phyloP scores from a whole-genome alignment of 768 basidiomycete genomes.

The Tephrocybe sp. region DNA sequence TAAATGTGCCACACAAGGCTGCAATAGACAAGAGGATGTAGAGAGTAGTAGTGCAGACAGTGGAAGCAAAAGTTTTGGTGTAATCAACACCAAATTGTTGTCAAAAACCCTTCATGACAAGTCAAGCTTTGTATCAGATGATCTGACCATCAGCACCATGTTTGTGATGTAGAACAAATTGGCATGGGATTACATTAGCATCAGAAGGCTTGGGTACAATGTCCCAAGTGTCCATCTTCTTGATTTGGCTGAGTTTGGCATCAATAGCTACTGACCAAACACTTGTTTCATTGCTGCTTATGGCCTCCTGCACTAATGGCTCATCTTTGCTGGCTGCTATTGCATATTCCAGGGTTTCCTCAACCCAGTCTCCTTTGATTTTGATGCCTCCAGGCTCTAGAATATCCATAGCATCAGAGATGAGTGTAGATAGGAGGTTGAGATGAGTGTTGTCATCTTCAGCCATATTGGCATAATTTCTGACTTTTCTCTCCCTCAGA shows the following conservation, averaged over 20 bases:
- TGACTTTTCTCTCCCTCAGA: no score
- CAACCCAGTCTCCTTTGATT: background rate
- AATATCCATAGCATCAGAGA: no score
- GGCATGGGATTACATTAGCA: conserved; percentile 17
- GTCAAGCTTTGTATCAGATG: conserved; percentile 31
- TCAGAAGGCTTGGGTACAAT: conserved; percentile 10
- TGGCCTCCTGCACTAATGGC: conserved; percentile 15
- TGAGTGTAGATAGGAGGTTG: no score
- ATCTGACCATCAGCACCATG: conserved; percentile 19
- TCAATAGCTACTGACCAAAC: conserved; percentile 19
- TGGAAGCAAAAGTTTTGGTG: conserved; percentile 17
- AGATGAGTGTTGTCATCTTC: no score
- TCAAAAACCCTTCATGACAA: conserved; percentile 27
- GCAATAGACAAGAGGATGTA: no score
- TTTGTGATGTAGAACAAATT: conserved; percentile 20
- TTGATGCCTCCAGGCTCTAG: background rate
- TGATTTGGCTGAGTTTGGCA: conserved; percentile 18
- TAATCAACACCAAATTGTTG: conserved; percentile 37
- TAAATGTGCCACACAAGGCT: no score
- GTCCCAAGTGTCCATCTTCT: conserved; percentile 17
- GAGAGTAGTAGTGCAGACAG: no score
- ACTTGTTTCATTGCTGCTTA: conserved; percentile 10
- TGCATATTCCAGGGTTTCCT: background rate
- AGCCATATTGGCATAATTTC: no score
- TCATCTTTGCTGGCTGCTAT: conserved; percentile 10